Evolutionary conservation across 192 early-diverging fungal genomes (phyloP), one percentile per base, ranked within the genome.

Genomic region (Gigaspora rosea): DNA sequence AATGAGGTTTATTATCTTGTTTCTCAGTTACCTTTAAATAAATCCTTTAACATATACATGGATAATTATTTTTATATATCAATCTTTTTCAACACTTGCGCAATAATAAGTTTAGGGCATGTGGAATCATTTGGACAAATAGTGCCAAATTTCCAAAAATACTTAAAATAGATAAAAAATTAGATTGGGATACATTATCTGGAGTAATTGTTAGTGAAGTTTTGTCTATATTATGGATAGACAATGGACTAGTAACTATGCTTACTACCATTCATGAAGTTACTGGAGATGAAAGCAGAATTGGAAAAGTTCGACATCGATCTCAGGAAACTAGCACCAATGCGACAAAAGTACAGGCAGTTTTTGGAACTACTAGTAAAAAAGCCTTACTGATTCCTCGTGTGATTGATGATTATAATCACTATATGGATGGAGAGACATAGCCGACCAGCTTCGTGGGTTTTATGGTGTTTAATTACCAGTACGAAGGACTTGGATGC

Each of bases 401-500:
- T 52, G 61, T 76, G 8, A 67, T 82, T 48, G 72, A 78, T 33
- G 81, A 82, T 13, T 82, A 79, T 62, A 82, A 82, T 41, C 41
- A 64, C 61, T 16, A 79, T 62, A 82, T 82, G 78, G 78, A 75
- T 32, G 78, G 78, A 7, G 79, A 5, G 81, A 77, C 8, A 79
- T 82, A 57, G 81, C 81, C 13, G 72, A 79, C 57, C 78, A 79
- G 71, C 20, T 65, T 8, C 5, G 69, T 41, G 74, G 47, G 9
- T 79, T 77, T 54, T 76, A 82, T 56, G 65, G 27, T 33, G 72
- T 68, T 2, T 74, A 82, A 50, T 63, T 76, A 68, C 73, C 36
- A 59, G 32, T 73, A 4, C 49, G 69, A 11, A 65, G 74, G 35
- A 82, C 54, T 51, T 82, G 78, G 67, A 77, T 82, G 32, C 74